Conservation (phyloP, 2,329 filamentous ascomycete genomes). For the Pseudogymnoascus sp. region DNA sequence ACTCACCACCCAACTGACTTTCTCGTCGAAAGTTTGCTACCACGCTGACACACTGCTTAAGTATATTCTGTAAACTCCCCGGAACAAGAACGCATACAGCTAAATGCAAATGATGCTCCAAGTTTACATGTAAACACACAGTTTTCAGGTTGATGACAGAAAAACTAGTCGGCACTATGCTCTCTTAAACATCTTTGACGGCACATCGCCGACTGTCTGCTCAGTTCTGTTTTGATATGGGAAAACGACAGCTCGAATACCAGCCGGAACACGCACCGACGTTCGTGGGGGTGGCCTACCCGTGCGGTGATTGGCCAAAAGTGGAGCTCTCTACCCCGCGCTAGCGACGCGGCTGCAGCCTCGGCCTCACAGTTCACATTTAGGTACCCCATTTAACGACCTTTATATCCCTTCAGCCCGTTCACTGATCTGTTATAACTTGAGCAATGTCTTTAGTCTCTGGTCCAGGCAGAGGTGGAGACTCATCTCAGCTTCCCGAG, state of each 20-base stretch:
- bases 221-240: background rate
- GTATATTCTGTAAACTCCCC: background rate
- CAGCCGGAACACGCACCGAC: background rate
- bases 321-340: background rate
- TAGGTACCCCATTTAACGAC: background rate
- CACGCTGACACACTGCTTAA: background rate
- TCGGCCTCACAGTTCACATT: background rate
- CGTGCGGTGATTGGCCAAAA: background rate
- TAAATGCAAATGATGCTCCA: background rate
- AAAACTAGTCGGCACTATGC: background rate
- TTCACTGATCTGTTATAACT: background rate
- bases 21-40: background rate
- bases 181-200: background rate
- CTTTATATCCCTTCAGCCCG: background rate
- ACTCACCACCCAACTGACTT: background rate
- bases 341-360: slow-evolving; percentile 7
- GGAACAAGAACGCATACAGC: background rate
- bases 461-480: slow-evolving; percentile 24
- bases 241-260: background rate
- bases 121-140: background rate
- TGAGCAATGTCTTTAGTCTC: slow-evolving; percentile 26
- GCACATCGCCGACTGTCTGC: background rate
- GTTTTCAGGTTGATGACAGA: background rate
- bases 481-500: slow-evolving; percentile 19
- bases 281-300: background rate